Conservation (phyloP, 257 asterid species). For the Capsicum baccatum region DNA sequence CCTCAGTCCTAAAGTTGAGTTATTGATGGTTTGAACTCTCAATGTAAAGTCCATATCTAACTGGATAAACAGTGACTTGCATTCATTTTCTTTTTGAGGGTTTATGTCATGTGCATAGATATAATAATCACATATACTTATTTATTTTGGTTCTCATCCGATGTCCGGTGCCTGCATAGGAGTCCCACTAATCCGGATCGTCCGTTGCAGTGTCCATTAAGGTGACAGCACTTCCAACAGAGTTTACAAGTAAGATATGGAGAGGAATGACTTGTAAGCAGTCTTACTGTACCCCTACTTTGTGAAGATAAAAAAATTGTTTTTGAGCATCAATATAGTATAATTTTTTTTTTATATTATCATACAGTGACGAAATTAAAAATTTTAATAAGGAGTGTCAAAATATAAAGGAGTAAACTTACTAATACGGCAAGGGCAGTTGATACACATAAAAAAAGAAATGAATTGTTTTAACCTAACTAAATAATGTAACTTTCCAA, state of each 20-base stretch:
- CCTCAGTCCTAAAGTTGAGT: conserved; percentile 36
- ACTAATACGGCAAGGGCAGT: not conserved
- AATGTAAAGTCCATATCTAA: not conserved
- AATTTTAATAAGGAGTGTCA: not conserved
- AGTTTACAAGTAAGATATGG: too few species aligned
- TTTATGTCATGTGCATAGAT: not conserved
- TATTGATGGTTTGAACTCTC: conserved; percentile 46
- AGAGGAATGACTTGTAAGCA: accelerated
- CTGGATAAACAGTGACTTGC: conserved; percentile 19
- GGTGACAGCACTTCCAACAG: too few species aligned
- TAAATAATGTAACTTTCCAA: not conserved
- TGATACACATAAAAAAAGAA: not conserved
- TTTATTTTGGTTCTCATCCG: too few species aligned
- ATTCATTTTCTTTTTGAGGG: not conserved
- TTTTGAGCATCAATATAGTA: too few species aligned
- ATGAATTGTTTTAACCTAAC: not conserved
- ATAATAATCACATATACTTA: too few species aligned
- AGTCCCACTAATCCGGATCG: too few species aligned
- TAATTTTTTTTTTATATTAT: too few species aligned
- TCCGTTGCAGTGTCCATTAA: too few species aligned
- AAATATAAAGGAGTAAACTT: not conserved
- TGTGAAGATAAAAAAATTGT: not conserved
- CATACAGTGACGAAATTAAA: not conserved
- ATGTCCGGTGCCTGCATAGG: too few species aligned
- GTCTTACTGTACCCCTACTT: not conserved